Base-by-base conservation (phyloP, 2,329 filamentous ascomycete genomes). In the Gaeumannomyces tritici region DNA sequence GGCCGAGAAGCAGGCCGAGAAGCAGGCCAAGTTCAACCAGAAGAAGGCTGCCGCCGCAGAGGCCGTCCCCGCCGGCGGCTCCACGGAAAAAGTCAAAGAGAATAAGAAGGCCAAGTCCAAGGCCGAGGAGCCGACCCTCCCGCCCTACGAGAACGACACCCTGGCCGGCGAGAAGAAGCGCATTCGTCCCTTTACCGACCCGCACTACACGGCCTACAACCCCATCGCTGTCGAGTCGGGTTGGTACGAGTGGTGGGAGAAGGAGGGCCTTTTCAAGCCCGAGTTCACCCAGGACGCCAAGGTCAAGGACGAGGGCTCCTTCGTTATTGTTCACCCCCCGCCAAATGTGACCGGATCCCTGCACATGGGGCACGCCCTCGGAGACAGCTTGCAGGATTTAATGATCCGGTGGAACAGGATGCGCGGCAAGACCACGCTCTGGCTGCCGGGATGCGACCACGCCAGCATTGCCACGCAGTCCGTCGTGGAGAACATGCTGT, bases 211-310 rank as follows among this genome's bases (percentile, higher is more conserved):
- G 74, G 92, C 93, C 61, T 99, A 99, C 77, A 89, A 95, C 71
- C 95, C 95, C 57, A 84, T 88, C 66, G 90, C 89, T 64, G 93
- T 99, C 66, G 95, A 99, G 79, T 88, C 88, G 27, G 91, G 90
- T 21, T 96, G 93, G 86, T 96, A 96, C 71, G 84, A 89, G 66
- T 99, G 93, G 93, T 99, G 95, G 95, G 91, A 98, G 80, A 90
- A 95, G 80, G 84, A 91, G 68, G 93, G 91, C 61, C 95, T 95
- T 78, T 97, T 97, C 81, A 84, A 93, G 79, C 93, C 93, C 54
- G 84, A 93, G 73, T 89, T 93, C 74, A 86, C 83, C 58, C 74
- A 82, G 35, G 87, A 96, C 68, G 91, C 89, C 69, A 87, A 89
- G 63, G 85, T 92, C 72, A 93, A 93, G 78, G 83, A 88, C 12